Conservation (phyloP, 2,329 filamentous ascomycete genomes). For the Fusarium udum region DNA sequence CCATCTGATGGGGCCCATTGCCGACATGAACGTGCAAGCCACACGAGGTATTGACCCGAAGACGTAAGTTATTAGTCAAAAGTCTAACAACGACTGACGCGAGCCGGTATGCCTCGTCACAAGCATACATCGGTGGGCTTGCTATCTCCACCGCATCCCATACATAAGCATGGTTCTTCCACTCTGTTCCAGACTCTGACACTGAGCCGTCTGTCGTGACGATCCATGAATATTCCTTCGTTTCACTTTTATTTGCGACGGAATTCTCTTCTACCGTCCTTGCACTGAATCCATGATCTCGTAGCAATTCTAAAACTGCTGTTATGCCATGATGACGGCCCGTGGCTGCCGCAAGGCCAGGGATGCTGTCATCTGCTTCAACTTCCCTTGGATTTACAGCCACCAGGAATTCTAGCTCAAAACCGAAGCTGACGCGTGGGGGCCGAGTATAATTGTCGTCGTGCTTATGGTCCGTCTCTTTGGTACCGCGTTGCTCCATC, state of each 20-base stretch:
- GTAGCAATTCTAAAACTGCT: not conserved
- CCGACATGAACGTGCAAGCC: constrained; percentile 53
- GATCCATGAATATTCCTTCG: constrained; percentile 5
- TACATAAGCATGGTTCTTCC: not conserved
- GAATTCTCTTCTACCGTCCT: not conserved
- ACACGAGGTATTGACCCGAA: constrained; percentile 47
- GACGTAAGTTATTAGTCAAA: constrained; percentile 44
- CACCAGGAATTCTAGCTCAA: constrained; percentile 35
- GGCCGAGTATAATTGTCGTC: constrained; percentile 22
- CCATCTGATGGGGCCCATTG: constrained; percentile 46
- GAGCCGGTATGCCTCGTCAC: constrained; percentile 41
- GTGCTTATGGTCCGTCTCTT: not conserved
- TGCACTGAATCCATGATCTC: not conserved
- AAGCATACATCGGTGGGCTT: constrained; percentile 48
- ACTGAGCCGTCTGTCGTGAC: constrained; percentile 12
- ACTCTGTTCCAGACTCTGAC: not conserved
- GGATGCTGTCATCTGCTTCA: constrained; percentile 1
- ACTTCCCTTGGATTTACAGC: not conserved
- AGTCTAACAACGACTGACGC: constrained; percentile 46
- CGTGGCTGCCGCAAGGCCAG: constrained; percentile 1
- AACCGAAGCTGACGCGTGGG: constrained; percentile 33
- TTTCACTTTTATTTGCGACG: not conserved
- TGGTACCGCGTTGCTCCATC: not conserved
- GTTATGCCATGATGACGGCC: not conserved
- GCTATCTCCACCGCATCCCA: constrained; percentile 47